Evolutionary conservation across 176 grass and related monocot species (phyloP).

Genomic region (Aegilops sharonensis): DNA sequence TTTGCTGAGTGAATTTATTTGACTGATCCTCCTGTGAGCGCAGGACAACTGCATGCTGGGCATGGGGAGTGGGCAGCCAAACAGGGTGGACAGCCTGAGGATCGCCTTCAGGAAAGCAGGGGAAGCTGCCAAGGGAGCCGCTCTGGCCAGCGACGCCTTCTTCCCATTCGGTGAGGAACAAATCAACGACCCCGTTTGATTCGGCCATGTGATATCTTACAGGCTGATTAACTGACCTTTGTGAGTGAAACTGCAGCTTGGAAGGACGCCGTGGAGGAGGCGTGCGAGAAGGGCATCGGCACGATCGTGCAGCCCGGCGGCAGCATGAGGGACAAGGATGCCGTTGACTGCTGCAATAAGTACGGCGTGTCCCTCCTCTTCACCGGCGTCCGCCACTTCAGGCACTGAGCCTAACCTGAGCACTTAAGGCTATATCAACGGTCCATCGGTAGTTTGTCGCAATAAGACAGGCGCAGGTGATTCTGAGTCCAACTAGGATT

Average conservation of each 20-base stretch:
- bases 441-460: background rate
- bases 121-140: constrained; percentile 74
- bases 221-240: background rate
- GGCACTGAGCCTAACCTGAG: constrained; percentile 34
- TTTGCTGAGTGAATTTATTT: background rate
- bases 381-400: constrained; percentile 86
- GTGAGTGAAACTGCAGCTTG: constrained; percentile 38
- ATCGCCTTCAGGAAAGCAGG: constrained; percentile 92
- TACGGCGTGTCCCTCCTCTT: constrained; percentile 90
- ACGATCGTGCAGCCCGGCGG: constrained; percentile 79
- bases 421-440: background rate
- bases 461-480: background rate
- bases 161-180: constrained; percentile 78
- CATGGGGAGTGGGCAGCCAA: constrained; percentile 95
- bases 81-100: constrained; percentile 72
- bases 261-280: constrained; percentile 94
- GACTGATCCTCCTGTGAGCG: background rate
- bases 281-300: constrained; percentile 57
- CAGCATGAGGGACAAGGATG: constrained; percentile 76
- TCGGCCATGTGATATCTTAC: background rate
- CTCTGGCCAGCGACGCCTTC: constrained; percentile 91
- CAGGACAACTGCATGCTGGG: constrained; percentile 95
- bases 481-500: background rate
- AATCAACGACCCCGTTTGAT: background rate
- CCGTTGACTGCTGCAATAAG: constrained; percentile 85